Base-by-base conservation (phyloP, 176 grass and related monocot species). In the Aegilops tauschii region DNA sequence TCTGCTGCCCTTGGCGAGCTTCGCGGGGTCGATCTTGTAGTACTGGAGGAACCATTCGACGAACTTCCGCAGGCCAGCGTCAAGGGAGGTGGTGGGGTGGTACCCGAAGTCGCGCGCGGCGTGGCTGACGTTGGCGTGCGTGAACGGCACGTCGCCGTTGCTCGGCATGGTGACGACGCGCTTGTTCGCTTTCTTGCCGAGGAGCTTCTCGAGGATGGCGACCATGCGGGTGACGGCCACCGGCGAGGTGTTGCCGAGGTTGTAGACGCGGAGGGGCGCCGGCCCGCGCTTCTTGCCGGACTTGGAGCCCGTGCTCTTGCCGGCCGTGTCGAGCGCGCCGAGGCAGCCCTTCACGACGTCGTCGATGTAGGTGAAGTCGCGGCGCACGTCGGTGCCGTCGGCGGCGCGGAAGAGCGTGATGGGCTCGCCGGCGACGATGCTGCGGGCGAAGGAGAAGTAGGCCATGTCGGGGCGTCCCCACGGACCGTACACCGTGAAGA, bases 401-500 rank as follows among this genome's bases (percentile, higher is more conserved):
- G 86, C 81, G 28, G 82, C 68, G 76, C 84, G 79, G 84, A 98
- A 99, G 37, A 99, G 92, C 47, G 85, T 94, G 89, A 99, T 89
- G 65, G 90, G 90, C 25, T 96, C 82, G 87, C 94, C 92, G 75
- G 81, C 72, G 86, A 99, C 65, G 89, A 99, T 96, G 84, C 86
- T 76, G 11, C 73, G 87, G 2, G 94, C 94, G 86, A 99, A 99
- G 31, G 77, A 91, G 90, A 99, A 99, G 87, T 99, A 99, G 8
- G 97, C 97, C 97, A 99, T 99, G 81, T 99, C 97, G 67, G 97
- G 97, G 73, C 97, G 97, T 14, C 97, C 97, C 94, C 94, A 99
- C 0, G 97, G 97, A 3, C 97, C 97, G 76, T 99, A 99, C 2
- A 99, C 97, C 30, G 97, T 99, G 88, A 99, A 99, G 89, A 99